Percentiles rank a stretch among this genome's conserved stretches.
These are phyloP conservation scores for Hymenoscyphus fructigenus DNA, from an alignment of 2,329 filamentous ascomycete species.

Conservation along the genomic window DNA sequence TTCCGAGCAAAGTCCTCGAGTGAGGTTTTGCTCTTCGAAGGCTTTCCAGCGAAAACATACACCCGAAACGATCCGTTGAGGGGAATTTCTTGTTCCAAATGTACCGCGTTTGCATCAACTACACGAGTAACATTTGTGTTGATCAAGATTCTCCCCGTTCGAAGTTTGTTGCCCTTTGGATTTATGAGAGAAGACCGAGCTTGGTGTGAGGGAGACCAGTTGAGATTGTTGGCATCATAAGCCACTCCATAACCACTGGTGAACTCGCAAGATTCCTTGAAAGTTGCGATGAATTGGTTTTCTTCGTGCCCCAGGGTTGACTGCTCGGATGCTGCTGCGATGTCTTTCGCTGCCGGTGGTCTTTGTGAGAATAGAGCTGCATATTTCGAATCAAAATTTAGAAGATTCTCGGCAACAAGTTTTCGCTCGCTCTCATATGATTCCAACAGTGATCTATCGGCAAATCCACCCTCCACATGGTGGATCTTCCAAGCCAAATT, in stretches of 20 bases:
- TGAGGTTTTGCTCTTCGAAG: constrained; percentile 57
- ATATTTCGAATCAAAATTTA: constrained; percentile 86
- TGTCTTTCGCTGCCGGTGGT: constrained; percentile 69
- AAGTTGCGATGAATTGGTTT: constrained; percentile 83
- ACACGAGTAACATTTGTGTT: constrained; percentile 83
- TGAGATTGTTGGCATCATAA: constrained; percentile 78
- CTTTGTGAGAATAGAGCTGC: constrained; percentile 85
- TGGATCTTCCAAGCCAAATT: constrained; percentile 98
- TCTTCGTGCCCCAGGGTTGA: constrained; percentile 47
- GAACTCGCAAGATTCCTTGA: constrained; percentile 90
- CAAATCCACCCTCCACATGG: constrained; percentile 80
- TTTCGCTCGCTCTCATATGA: constrained; percentile 89
- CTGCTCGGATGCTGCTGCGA: constrained; percentile 59
- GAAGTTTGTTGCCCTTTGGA: constrained; percentile 62
- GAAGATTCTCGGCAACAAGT: constrained; percentile 76
- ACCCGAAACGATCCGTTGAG: constrained; percentile 86
- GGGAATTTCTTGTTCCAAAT: constrained; percentile 86
- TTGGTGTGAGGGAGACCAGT: constrained; percentile 74
- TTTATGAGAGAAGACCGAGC: constrained; percentile 71
- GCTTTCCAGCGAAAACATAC: constrained; percentile 79
- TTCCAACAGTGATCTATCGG: constrained; percentile 69
- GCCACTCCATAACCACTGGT: constrained; percentile 89
- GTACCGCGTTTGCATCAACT: constrained; percentile 84
- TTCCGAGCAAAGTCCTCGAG: constrained; percentile 68
- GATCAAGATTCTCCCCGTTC: constrained; percentile 72